Percentiles rank a stretch among this genome's conserved stretches.
phyloP scores from a whole-genome alignment of 2,329 filamentous ascomycete genomes.

The Sphaerulina populicola region DNA sequence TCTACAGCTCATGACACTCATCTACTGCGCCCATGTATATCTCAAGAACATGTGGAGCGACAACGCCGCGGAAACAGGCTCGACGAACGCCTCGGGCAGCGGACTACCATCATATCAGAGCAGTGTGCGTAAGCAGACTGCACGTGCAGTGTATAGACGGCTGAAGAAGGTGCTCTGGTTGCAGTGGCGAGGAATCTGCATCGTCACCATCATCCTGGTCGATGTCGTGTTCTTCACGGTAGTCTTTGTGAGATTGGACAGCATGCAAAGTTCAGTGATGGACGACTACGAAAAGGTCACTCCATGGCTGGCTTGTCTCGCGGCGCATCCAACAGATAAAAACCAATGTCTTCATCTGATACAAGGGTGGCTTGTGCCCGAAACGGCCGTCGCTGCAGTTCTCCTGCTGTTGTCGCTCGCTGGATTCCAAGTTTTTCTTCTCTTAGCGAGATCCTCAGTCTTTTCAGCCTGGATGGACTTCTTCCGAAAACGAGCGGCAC shows the following conservation, averaged over 20 bases:
- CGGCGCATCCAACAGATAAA: slow-evolving; percentile 51
- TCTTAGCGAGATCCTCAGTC: slow-evolving; percentile 80
- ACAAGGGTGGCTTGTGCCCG: slow-evolving; percentile 56
- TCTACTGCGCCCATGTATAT: slow-evolving; percentile 93
- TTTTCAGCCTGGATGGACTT: slow-evolving; percentile 72
- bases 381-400: slow-evolving; percentile 71
- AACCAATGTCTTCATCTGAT: slow-evolving; percentile 57
- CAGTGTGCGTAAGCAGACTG: slow-evolving; percentile 70
- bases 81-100: slow-evolving; percentile 51
- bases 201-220: slow-evolving; percentile 79
- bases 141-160: slow-evolving; percentile 78
- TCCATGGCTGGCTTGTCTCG: slow-evolving; percentile 68
- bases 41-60: slow-evolving; percentile 69
- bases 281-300: slow-evolving; percentile 49
- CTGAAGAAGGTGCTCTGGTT: slow-evolving; percentile 78
- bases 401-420: slow-evolving; percentile 72
- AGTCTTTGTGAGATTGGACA: slow-evolving; percentile 81
- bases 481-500: slow-evolving; percentile 40
- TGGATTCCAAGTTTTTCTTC: slow-evolving; percentile 73
- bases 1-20: slow-evolving; percentile 71
- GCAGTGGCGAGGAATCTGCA: slow-evolving; percentile 87
- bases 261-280: slow-evolving; percentile 52
- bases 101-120: slow-evolving; percentile 62
- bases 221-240: slow-evolving; percentile 93
- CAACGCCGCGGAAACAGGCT: slow-evolving; percentile 45